Conservation (phyloP, 78 protist genomes). For the Dictyostelium purpureum region DNA sequence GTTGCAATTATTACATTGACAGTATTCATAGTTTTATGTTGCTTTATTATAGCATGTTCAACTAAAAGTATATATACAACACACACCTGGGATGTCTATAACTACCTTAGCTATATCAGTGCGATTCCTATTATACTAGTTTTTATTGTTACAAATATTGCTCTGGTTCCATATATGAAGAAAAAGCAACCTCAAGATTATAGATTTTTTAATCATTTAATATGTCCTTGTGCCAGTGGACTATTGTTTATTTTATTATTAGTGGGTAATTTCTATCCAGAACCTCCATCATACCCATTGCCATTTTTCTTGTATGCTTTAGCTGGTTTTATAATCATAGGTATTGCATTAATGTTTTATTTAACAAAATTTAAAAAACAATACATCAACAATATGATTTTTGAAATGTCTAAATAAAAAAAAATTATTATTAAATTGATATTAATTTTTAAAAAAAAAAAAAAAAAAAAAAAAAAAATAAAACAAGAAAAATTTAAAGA, state of each 20-base stretch:
- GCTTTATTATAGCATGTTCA: background rate
- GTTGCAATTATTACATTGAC: slow-evolving; percentile 13
- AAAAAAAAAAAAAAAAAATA: background rate
- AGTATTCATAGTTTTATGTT: background rate
- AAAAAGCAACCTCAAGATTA: slow-evolving; percentile 1
- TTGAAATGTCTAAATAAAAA: background rate
- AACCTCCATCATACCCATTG: background rate
- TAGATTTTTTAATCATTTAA: background rate
- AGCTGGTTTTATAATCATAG: background rate
- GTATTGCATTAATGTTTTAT: background rate
- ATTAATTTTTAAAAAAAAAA: background rate
- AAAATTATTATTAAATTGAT: too few relatives aligned
- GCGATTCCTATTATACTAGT: slow-evolving; percentile 34
- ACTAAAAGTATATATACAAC: background rate
- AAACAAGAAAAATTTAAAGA: too few relatives aligned
- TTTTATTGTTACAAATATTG: slow-evolving; percentile 42
- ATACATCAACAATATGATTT: background rate
- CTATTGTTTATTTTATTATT: background rate
- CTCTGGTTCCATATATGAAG: slow-evolving; percentile 22
- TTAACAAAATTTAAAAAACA: background rate
- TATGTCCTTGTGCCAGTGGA: slow-evolving; percentile 5
- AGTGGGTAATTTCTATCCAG: slow-evolving; percentile 37
- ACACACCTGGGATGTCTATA: slow-evolving; percentile 24
- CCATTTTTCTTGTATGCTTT: background rate
- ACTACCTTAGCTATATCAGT: slow-evolving; percentile 11